Base-by-base conservation (phyloP, 2,329 filamentous ascomycete species). In the Ramularia collo-cygni region DNA sequence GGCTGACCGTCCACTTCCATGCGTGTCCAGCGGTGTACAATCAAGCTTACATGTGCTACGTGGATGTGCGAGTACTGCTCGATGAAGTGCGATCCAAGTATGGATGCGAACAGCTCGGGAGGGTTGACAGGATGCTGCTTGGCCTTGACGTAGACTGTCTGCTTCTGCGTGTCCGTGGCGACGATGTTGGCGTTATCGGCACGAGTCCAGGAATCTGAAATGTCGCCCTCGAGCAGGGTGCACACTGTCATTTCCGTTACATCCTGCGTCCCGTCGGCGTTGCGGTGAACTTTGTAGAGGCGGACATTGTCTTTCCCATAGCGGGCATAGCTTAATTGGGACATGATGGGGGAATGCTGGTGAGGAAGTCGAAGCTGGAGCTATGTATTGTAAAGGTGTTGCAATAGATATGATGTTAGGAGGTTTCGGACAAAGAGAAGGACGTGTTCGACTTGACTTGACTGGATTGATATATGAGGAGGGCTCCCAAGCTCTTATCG, bases 291-390 rank as follows among this genome's bases (percentile, higher is more conserved):
- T 68, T 98, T 98, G 79, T 84, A 94, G 57, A 98, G 79, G 59
- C 92, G 89, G 75, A 98, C 83, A 71, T 98, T 96, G 77, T 96
- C 92, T 79, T 98, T 90, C 70, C 85, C 85, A 64, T 89, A 90
- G 61, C 81, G 79, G 56, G 85, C 84, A 57, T 68, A 67, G 53
- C 60, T 65, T 50, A 73, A 67, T 43, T 68, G 58, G 51, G 68
- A 61, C 67, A 71, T 71, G 43, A 44, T 60, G 53, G 6, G 10
- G n/a, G n/a, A n/a, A n/a, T n/a, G n/a, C n/a, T n/a, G n/a, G 30
- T 38, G 28, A 46, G 8, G 40, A 37, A 28, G n/a, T 36, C n/a
- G n/a, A n/a, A n/a, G n/a, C n/a, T n/a, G n/a, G n/a, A n/a, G n/a
- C n/a, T n/a, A n/a, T n/a, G n/a, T n/a, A n/a, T n/a, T n/a, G n/a